Evolutionary conservation across 2,329 filamentous ascomycete species (phyloP), one percentile per base, ranked within the genome.

Genomic region (Fusarium sp.): DNA sequence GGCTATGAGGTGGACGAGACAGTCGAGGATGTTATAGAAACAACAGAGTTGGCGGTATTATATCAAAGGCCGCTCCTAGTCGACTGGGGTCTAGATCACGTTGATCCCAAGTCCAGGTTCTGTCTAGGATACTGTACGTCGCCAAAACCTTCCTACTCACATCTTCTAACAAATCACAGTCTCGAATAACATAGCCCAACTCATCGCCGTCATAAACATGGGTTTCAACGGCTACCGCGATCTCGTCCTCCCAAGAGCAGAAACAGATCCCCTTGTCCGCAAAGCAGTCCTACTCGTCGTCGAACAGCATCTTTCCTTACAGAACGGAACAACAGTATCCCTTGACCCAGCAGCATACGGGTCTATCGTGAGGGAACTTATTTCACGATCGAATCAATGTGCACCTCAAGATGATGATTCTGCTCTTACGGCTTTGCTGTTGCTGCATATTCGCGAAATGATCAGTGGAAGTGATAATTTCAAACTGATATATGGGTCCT

Each of bases 401-500:
- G 69, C 71, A 0, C 71, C 71, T 0, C 71, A 73, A 15, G 57
- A 73, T 5, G 71, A 73, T 4, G 71, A 72, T 22, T 74, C 71
- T 1, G 71, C 71, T 6, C 69, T 73, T 0, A 74, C 71, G 2
- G 69, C 70, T 2, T 29, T 73, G 15, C 60, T 73, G 2, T 18
- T 73, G 0, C n/a, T 73, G 1, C 71, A 73, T 16, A 69, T 73
- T 11, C 55, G 71, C 3, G 71, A 73, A 41, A 73, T 73, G 69
- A 74, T 73, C 1, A 73, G 71, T 8, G 71, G 71, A 1, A 70
- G 71, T 3, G 71, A 73, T n/a, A 73, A 73, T 11, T 73, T 73
- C 4, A 58, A 58, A 6, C 66, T 72, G 1, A 62, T 74, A 1
- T 73, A 73, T 20, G 71, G 71, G 1, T 72, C 71, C 0, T 6